Base-by-base conservation (phyloP, 2,329 filamentous ascomycete species). In the Fusarium udum region DNA sequence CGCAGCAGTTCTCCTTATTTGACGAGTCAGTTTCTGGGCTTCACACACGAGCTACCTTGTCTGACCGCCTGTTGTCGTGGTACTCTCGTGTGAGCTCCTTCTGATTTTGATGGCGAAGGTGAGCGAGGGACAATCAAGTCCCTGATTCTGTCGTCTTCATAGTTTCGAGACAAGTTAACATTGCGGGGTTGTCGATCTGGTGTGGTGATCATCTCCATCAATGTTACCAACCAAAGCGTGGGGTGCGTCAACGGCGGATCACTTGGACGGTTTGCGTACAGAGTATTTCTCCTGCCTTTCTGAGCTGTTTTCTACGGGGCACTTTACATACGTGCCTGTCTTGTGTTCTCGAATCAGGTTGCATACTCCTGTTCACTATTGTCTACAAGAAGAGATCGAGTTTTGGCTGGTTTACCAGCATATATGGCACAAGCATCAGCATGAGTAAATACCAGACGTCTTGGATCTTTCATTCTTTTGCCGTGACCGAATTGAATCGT, bases 181-280 rank as follows among this genome's bases (percentile, higher is more conserved):
- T 68, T 77, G 75, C 68, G 75, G 75, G 75, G 75, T 74, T 56
- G 73, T 74, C 75, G 73, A 77, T 77, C 75, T 64, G 65, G 75
- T 67, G 74, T 55, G 69, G 52, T 68, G 75, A 71, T 71, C 64
- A 24, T 60, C 65, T 73, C 72, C 72, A 43, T 69, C 51, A 49
- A 74, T 43, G 59, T 64, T 59, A 68, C 67, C 67, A 71, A 69
- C 64, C 66, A 69, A 45, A 71, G 45, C 71, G 71, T 72, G 71
- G 71, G 71, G 71, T 74, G 71, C 71, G 58, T 74, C 71, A 57
- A 56, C 37, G 42, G 53, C 66, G 46, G 64, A 65, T 72, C 55
- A 67, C 61, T 56, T 62, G 65, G 48, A 69, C 40, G 32, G 34
- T 45, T 52, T 70, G 56, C 24, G 32, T 51, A 22, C 24, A 34